Conservation (phyloP, 352 stramenopile species). For the Pythium phragmitis region DNA sequence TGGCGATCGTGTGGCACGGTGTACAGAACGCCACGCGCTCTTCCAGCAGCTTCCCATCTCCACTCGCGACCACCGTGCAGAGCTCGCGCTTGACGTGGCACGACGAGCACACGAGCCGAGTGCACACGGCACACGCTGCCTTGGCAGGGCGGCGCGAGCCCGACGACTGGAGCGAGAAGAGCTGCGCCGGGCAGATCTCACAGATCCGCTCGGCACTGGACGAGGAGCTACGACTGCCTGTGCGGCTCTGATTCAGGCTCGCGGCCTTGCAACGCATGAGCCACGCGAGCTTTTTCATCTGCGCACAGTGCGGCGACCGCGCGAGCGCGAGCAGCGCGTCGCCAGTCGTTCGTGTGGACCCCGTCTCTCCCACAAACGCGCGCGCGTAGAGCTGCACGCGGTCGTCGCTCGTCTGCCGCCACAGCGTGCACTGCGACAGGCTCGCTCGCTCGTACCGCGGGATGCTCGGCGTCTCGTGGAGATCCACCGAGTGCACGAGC, state of each 20-base stretch:
- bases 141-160: constrained; percentile 9
- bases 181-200: constrained; percentile 23
- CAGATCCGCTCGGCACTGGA: constrained; percentile 5
- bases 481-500: constrained; percentile 62
- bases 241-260: constrained; percentile 1
- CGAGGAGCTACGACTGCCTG: constrained; percentile 7
- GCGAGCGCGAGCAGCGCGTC: constrained; percentile 35
- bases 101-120: constrained; percentile 44
- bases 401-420: constrained; percentile 37
- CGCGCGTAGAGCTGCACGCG: constrained; percentile 37
- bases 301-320: constrained; percentile 38
- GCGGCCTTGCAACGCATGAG: constrained; percentile 35
- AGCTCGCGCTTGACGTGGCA: constrained; percentile 56
- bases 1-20: constrained; percentile 25
- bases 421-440: constrained; percentile 58
- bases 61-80: constrained; percentile 7
- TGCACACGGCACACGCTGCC: constrained; percentile 41
- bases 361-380: constrained; percentile 31
- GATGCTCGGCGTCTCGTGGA: constrained; percentile 41
- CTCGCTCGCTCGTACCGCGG: constrained; percentile 38
- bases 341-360: constrained; percentile 33
- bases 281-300: constrained; percentile 74
- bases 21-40: constrained; percentile 27
- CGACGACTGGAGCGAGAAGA: background rate
- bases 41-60: background rate